These are phyloP conservation scores for Lasiosphaeris hirsuta DNA, from an alignment of 495 filamentous ascomycete species.

Conservation along the genomic window DNA sequence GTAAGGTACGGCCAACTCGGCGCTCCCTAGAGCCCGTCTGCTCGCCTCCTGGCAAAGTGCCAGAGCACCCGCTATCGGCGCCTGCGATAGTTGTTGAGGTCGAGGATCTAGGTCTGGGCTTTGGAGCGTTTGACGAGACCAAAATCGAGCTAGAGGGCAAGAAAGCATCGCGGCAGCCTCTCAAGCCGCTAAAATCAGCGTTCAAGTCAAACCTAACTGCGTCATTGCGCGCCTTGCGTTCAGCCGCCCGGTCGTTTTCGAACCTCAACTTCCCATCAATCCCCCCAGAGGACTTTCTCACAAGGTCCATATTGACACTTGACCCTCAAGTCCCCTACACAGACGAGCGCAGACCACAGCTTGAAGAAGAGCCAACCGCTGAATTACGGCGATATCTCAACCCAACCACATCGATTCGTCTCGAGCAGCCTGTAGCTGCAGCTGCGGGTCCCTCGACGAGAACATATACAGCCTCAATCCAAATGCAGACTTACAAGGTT, in stretches of 20 bases:
- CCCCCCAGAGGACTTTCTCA: conserved; percentile 84
- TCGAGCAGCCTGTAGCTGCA: conserved; percentile 51
- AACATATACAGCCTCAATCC: conserved; percentile 70
- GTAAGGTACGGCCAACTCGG: conserved; percentile 36
- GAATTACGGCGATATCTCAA: conserved; percentile 92
- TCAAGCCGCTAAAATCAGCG: conserved; percentile 47
- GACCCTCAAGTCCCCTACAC: conserved; percentile 71
- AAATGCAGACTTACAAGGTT: conserved; percentile 78
- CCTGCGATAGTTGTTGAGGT: conserved; percentile 32
- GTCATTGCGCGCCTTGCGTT: conserved; percentile 80
- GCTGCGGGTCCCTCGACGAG: conserved; percentile 26
- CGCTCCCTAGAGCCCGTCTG: conserved; percentile 43
- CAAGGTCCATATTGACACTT: conserved; percentile 76
- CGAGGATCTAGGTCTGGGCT: conserved; percentile 32
- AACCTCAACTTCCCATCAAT: conserved; percentile 68
- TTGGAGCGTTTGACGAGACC: conserved; percentile 39
- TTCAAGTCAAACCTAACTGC: conserved; percentile 96
- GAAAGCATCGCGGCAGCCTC: conserved; percentile 28
- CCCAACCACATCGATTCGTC: conserved; percentile 64
- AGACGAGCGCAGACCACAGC: conserved; percentile 80
- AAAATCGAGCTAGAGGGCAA: conserved; percentile 30
- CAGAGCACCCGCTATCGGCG: conserved; percentile 47
- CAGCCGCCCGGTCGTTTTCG: conserved; percentile 80
- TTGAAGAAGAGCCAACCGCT: conserved; percentile 72
- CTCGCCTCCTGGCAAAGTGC: conserved; percentile 36